Evolutionary conservation across 257 asterid species (phyloP).

Genomic region (Solanum sitiens): DNA sequence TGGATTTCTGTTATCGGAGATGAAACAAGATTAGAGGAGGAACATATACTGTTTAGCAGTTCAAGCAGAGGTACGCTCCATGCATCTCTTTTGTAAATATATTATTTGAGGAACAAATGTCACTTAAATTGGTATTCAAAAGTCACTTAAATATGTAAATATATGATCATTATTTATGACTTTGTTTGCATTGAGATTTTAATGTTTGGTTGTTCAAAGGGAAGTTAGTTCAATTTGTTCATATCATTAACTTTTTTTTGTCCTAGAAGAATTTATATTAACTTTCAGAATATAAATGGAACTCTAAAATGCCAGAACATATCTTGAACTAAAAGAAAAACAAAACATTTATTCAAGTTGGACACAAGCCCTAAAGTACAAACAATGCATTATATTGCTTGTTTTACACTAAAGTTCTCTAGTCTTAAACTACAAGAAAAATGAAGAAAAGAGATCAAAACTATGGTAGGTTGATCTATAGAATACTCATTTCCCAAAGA

Average conservation of each 20-base stretch:
- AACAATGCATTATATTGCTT: background rate
- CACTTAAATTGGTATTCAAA: background rate
- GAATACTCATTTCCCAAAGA: background rate
- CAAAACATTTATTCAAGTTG: background rate
- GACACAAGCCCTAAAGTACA: background rate
- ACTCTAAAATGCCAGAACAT: background rate
- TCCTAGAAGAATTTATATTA: background rate
- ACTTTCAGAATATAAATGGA: background rate
- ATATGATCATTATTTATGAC: background rate
- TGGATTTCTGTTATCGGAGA: conserved; percentile 74
- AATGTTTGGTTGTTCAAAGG: background rate
- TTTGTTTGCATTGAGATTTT: background rate
- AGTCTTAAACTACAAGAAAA: background rate
- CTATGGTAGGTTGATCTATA: background rate
- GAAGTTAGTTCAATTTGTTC: background rate
- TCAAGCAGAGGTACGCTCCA: background rate
- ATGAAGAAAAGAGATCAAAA: background rate
- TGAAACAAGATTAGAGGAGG: conserved; percentile 28
- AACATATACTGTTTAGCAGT: conserved; percentile 33
- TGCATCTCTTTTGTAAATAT: background rate
- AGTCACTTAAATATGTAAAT: background rate
- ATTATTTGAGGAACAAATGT: background rate
- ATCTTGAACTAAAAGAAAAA: background rate
- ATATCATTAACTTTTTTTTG: background rate
- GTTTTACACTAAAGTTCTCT: background rate